phyloP scores from a whole-genome alignment of 495 filamentous ascomycete genomes.

The Penicillium canariense region DNA sequence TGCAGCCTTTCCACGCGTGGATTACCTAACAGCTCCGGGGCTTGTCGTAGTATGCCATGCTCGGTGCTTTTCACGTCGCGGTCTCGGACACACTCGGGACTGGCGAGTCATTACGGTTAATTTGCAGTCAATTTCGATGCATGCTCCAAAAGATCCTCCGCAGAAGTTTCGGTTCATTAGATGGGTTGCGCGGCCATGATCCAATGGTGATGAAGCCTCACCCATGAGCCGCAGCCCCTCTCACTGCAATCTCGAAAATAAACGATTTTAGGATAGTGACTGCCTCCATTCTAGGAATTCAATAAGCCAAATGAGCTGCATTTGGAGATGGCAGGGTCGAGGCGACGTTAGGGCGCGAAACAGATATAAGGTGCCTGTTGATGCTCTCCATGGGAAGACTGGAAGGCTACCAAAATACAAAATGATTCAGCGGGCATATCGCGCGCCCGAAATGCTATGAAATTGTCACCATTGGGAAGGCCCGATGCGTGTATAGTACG shows the following conservation, averaged over 20 bases:
- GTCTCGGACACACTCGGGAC: neutral
- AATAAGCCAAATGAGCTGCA: neutral
- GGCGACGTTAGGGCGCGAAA: neutral
- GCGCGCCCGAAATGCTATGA: neutral
- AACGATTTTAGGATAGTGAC: slow-evolving; percentile 15
- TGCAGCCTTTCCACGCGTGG: slow-evolving; percentile 9
- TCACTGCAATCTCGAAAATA: slow-evolving; percentile 16
- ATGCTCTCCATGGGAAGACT: neutral
- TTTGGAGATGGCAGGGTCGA: neutral
- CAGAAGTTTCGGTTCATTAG: neutral
- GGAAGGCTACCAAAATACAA: neutral
- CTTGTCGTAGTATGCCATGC: neutral
- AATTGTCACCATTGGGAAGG: neutral
- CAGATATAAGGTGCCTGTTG: neutral
- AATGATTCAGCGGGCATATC: too few species aligned
- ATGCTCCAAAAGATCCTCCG: slow-evolving; percentile 18
- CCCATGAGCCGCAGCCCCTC: slow-evolving; percentile 12
- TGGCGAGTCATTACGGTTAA: slow-evolving; percentile 7
- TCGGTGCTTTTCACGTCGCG: slow-evolving; percentile 10
- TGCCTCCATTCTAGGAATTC: slow-evolving; percentile 11
- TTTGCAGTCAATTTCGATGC: slow-evolving; percentile 18
- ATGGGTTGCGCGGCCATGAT: neutral
- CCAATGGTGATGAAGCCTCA: slow-evolving; percentile 5
- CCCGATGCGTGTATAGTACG: neutral
- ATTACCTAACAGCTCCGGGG: slow-evolving; percentile 1